Conservation (phyloP, 179 eudicot genomes). For the Spergularia azorica region DNA sequence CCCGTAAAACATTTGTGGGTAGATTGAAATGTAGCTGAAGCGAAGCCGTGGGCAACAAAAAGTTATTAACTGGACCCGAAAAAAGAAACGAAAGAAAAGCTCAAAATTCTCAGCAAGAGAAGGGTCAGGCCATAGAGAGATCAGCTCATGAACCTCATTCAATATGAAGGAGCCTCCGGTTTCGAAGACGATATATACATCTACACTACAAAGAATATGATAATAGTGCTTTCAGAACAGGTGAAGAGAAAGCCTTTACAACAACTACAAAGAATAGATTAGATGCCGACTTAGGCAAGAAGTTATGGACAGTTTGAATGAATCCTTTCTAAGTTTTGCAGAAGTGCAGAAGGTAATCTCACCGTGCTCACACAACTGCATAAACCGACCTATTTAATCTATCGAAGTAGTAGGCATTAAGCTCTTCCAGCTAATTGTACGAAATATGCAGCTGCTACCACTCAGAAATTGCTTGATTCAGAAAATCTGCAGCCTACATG, state of each 20-base stretch:
- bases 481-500: neutral
- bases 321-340: neutral
- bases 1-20: too few species aligned
- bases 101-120: neutral
- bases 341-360: neutral
- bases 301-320: neutral
- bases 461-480: neutral
- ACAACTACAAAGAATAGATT: neutral
- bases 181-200: neutral
- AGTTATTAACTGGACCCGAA: too few species aligned
- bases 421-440: too few species aligned
- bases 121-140: neutral
- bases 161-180: neutral
- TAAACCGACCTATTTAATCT: neutral
- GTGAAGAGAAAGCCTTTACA: neutral
- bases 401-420: too few species aligned
- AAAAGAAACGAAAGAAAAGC: too few species aligned
- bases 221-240: neutral
- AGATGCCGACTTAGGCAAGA: neutral
- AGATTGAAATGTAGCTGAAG: too few species aligned
- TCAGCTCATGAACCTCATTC: neutral
- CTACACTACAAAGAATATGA: constrained; percentile 18
- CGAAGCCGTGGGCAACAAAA: too few species aligned
- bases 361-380: neutral
- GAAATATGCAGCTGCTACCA: neutral